phyloP scores from a whole-genome alignment of 768 basidiomycete genomes.

The Lactarius sp. region DNA sequence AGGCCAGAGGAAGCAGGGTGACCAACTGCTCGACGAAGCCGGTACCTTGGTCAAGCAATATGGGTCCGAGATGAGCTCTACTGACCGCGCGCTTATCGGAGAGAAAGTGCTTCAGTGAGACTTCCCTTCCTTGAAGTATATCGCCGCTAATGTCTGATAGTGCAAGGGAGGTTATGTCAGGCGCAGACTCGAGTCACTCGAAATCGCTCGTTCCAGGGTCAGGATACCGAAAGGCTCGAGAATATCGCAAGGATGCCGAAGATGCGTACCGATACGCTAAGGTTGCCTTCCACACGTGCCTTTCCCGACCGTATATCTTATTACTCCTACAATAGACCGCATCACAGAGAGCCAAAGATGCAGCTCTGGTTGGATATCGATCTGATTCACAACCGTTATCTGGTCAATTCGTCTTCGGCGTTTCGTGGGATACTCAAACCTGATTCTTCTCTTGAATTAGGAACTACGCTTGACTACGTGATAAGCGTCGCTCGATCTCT shows the following conservation, averaged over 20 bases:
- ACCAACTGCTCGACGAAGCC: background rate
- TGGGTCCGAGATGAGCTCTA: background rate
- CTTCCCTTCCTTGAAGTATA: background rate
- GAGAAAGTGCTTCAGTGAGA: background rate
- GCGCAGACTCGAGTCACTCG: background rate
- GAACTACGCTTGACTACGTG: too few species aligned
- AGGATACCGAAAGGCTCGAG: background rate
- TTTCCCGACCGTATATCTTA: background rate
- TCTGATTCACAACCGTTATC: too few species aligned
- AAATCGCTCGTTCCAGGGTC: background rate
- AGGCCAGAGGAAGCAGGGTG: slow-evolving; percentile 2
- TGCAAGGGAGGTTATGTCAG: background rate
- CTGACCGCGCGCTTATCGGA: background rate
- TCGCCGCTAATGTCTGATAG: background rate
- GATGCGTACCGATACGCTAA: background rate
- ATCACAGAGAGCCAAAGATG: background rate
- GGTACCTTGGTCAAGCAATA: background rate
- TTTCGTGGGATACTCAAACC: too few species aligned
- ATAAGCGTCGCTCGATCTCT: too few species aligned
- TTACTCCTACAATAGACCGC: background rate
- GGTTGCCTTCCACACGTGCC: background rate
- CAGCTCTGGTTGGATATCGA: too few species aligned
- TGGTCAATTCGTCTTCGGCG: too few species aligned
- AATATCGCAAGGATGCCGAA: slow-evolving; percentile 3
- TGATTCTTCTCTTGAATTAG: too few species aligned